Evolutionary conservation across 306 rosid species (phyloP), one percentile per base, ranked within the genome.

Genomic region (Cucurbita maxima): DNA sequence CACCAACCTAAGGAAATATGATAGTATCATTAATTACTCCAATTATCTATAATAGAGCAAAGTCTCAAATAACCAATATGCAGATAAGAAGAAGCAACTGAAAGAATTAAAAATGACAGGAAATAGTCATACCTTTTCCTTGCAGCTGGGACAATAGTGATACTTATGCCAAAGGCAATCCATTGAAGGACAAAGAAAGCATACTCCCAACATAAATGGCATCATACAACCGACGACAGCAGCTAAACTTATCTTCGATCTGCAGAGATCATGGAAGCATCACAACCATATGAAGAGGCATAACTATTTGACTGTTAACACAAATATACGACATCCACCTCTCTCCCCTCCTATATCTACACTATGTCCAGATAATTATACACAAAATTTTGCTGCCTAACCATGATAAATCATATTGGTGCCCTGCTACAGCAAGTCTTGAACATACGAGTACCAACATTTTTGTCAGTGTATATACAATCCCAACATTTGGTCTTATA

Each of bases 141-240:
- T 81, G 84, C 98, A 92, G 37, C 79, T 75, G 20, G 98, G 96
- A 79, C 98, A 92, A 37, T 85, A 87, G 78, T 92, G 98, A 76
- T 88, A 81, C 76, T 92, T 90, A 77, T 92, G 98, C 98, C 98
- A 92, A 53, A 92, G 98, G 75, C 98, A 92, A 76, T 92, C 92
- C 90, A 86, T 83, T 8, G 96, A 84, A 54, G 93, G 98, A 82
- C 85, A 78, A 22, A 92, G 96, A 84, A 90, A 92, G 80, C 98
- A 92, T 66, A 88, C 56, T 69, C 96, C 98, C 67, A 90, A 83
- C 92, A 90, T 84, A 86, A 86, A 80, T 5, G 92, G 96, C 84
- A 82, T 78, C 92, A 92, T 75, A 70, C 98, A 92, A 55, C 96
- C 98, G 54, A 92, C 62, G n/a, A 79, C 66, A 67, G 98, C 91